Evolutionary conservation across 805 yeast species (phyloP), one percentile per base, ranked within the genome.

Genomic region (Tetrapisispora pingtungensis): DNA sequence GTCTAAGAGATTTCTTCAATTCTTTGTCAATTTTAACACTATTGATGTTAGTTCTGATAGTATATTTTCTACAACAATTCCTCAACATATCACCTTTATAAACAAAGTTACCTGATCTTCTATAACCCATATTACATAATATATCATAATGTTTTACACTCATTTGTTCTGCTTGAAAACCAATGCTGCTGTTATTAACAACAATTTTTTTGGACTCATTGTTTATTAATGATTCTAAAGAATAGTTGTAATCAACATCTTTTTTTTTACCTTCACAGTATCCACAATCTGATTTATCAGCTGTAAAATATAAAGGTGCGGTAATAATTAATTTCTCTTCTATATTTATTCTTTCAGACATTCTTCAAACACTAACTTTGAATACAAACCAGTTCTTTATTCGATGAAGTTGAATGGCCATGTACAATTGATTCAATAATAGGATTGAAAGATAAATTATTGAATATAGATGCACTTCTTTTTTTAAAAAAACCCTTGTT

Each of bases 31-130:
- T 59, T 32, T 69, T 67, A 51, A 80, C 70, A 22, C 60, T 54
- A 0, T 56, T 56, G 15, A 74, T 61, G 19, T 68, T 68, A 0
- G 94, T 79, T 43, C 96, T 61, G 15, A 88, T 84, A 0, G 96
- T 81, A 58, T 77, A 85, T 60, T 80, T 72, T 18, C 89, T 71
- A 54, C 97, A 88, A 58, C 97, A 88, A 35, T 77, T 77, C 33
- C 88, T 62, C 27, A 82, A 56, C 48, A 77, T 61, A 58, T 89
- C 96, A 0, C 84, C 78, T 54, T 72, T 74, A 57, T 77, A 84
- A 7, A 82, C 48, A 50, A 77, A 83, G 2, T 63, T 59, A 0
- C 96, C 96, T 28, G 93, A 82, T 44, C 97, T 67, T 59, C 95
- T 74, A 56, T 75, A 87, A 2, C 95, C 95, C 51, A 70, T 65